A percentile compares a stretch with the other conserved stretches of the same genome.
phyloP scores from a whole-genome alignment of 2,329 filamentous ascomycete species.

The Clonostachys chloroleuca region DNA sequence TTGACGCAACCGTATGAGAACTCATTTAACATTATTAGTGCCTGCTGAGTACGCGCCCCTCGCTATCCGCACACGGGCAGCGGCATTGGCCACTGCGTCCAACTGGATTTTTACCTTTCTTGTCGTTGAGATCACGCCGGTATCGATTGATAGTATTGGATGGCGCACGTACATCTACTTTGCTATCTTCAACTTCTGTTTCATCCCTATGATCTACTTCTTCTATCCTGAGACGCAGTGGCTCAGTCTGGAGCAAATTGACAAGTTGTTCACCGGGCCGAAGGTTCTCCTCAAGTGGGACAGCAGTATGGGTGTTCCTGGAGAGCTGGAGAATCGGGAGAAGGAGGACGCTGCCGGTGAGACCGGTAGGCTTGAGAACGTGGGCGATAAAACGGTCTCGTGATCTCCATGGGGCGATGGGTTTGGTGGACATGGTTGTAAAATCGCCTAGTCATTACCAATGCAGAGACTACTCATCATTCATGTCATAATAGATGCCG shows the following conservation, averaged over 20 bases:
- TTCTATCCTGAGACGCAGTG: slow-evolving; percentile 22
- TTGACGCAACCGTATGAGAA: background rate
- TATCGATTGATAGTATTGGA: slow-evolving; percentile 26
- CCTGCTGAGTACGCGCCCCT: slow-evolving; percentile 13
- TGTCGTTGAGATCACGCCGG: slow-evolving; percentile 35
- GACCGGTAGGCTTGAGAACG: too few species aligned
- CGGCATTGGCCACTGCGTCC: slow-evolving; percentile 22
- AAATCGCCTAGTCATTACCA: too few species aligned
- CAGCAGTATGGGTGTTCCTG: slow-evolving; percentile 20
- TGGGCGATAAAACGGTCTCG: too few species aligned
- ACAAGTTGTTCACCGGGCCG: slow-evolving; percentile 26
- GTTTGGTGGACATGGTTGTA: too few species aligned
- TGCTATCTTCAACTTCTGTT: slow-evolving; percentile 20
- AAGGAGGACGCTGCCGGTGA: background rate
- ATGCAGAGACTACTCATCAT: too few species aligned
- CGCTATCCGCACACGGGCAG: slow-evolving; percentile 20
- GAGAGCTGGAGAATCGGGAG: slow-evolving; percentile 11
- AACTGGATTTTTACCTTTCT: slow-evolving; percentile 28
- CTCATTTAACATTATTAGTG: background rate
- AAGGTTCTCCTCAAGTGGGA: slow-evolving; percentile 23
- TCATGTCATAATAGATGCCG: too few species aligned
- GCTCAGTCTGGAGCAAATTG: slow-evolving; percentile 44
- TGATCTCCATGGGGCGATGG: too few species aligned
- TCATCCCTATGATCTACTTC: slow-evolving; percentile 21
- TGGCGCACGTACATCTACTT: slow-evolving; percentile 9